These are phyloP conservation scores for Sporothrix pallida DNA, from an alignment of 2,329 filamentous ascomycete species.

Conservation along the genomic window DNA sequence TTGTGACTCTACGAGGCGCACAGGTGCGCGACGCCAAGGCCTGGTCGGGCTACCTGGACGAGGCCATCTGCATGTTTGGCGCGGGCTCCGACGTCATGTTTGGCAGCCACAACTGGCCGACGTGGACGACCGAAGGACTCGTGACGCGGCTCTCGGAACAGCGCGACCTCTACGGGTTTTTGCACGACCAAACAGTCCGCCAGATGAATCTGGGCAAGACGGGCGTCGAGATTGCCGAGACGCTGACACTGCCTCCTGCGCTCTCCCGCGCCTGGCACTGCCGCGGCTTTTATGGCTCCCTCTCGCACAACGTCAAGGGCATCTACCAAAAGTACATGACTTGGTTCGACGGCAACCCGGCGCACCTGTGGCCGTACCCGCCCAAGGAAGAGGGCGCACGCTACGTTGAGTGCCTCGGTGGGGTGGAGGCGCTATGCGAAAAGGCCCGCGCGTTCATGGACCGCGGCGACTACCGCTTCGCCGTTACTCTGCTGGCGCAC, in stretches of 20 bases:
- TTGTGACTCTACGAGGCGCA: slow-evolving; percentile 25
- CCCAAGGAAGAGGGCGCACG: slow-evolving; percentile 12
- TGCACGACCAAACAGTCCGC: slow-evolving; percentile 31
- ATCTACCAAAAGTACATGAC: slow-evolving; percentile 29
- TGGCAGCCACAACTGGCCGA: slow-evolving; percentile 29
- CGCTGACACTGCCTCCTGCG: slow-evolving; percentile 20
- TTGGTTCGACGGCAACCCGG: slow-evolving; percentile 31
- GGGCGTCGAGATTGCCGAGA: slow-evolving; percentile 25
- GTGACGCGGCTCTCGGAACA: slow-evolving; percentile 16
- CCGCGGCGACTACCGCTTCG: slow-evolving; percentile 27
- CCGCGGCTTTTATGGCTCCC: slow-evolving; percentile 30
- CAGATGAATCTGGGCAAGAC: slow-evolving; percentile 25
- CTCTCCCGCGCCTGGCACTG: slow-evolving; percentile 27
- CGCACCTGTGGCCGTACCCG: slow-evolving; percentile 29
- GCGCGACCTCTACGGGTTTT: slow-evolving; percentile 28
- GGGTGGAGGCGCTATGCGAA: slow-evolving; percentile 1
- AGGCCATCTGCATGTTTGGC: slow-evolving; percentile 19
- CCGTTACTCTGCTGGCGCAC: slow-evolving; percentile 26
- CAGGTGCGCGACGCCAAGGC: slow-evolving; percentile 28
- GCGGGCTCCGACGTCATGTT: slow-evolving; percentile 9
- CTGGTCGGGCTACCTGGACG: slow-evolving; percentile 30
- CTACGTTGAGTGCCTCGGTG: slow-evolving; percentile 26
- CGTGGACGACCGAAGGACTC: slow-evolving; percentile 15
- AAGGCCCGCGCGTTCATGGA: slow-evolving; percentile 5
- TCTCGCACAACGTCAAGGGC: slow-evolving; percentile 31